Base-by-base conservation (phyloP, 2,329 filamentous ascomycete genomes). In the Sarocladium strictum region DNA sequence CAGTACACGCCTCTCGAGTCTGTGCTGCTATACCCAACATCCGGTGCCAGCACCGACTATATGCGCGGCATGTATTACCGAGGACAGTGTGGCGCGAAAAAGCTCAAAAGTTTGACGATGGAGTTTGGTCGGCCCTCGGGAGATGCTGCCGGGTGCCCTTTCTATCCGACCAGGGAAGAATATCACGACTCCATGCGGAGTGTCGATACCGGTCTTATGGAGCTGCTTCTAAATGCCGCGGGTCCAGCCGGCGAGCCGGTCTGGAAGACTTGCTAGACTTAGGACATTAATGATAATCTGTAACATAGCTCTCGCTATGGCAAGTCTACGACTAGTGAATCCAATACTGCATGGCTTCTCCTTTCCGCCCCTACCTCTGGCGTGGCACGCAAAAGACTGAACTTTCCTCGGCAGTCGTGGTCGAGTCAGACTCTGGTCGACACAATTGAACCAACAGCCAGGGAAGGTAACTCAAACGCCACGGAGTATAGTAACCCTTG, bases 11-110 rank as follows among this genome's bases (percentile, higher is more conserved):
- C 71, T 9, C 64, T 69, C 45, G 71, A 74, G 57, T 65, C 68
- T 17, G 68, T 73, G 3, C 62, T 67, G 49, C 58, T 79, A 47
- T 78, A 79, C 56, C 71, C 76, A 0, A 78, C 72, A 0, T 72
- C 70, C 0, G 77, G 76, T 1, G 67, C 67, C 1, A 72, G 69
- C 54, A 73, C 74, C 35, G 77, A 80, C 61, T 78, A 77, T 54
- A 70, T 72, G 5, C 72, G 74, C 56, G 70, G 69, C 1, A 63
- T 71, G n/a, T 73, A 75, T 65, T 73, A 77, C 50, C 60, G 59
- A 2, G 58, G 56, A 37, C 59, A 56, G 23, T 70, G 68, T 56
- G 64, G 62, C 26, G 59, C 59, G 37, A 68, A 71, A 52, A 53
- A 53, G 33, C 62, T 79, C 15, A 68, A 74, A 53, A 70, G 70